Base-by-base conservation (phyloP, 306 rosid genomes). In the Glycine tomentella region DNA sequence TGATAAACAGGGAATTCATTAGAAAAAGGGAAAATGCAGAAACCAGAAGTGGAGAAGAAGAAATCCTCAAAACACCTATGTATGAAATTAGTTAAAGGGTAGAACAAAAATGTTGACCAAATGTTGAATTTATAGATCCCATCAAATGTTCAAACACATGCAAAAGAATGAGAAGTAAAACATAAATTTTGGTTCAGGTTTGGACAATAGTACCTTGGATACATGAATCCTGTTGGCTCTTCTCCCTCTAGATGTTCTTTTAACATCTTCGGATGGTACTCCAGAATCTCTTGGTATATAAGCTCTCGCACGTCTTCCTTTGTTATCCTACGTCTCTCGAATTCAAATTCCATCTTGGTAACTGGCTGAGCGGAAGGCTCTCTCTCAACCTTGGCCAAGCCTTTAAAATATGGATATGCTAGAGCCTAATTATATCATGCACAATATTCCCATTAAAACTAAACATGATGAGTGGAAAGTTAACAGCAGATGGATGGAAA, bases 301-400 rank as follows among this genome's bases (percentile, higher is more conserved):
- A 93, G 91, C 89, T 93, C 97, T 55, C 94, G 79, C 11, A 93
- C 96, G 48, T 93, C 97, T 89, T 93, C 97, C 64, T 93, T 93
- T 31, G 94, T 91, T 78, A 67, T 67, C 3, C 53, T 67, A 9
- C 72, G 53, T 16, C 72, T 67, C 53, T 67, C 72, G 16, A 67
- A 93, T 84, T 93, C 97, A 84, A 93, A 93, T 90, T 93, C 97
- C 94, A 93, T 90, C 91, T 93, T 93, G 76, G 97, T 93, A 62
- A 93, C 94, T 53, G 97, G 94, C 80, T 87, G 97, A 75, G 97
- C 89, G 64, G 92, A 90, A 69, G 97, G 97, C 82, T 93, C 97
- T 85, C 97, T 87, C 86, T 93, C 97, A 75, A 91, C 97, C 85
- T 91, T 93, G 11, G 94, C 97, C 88, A 93, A 83, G 73, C 97